phyloP scores from a whole-genome alignment of 331 rosid genomes.

The Malus hybrid region DNA sequence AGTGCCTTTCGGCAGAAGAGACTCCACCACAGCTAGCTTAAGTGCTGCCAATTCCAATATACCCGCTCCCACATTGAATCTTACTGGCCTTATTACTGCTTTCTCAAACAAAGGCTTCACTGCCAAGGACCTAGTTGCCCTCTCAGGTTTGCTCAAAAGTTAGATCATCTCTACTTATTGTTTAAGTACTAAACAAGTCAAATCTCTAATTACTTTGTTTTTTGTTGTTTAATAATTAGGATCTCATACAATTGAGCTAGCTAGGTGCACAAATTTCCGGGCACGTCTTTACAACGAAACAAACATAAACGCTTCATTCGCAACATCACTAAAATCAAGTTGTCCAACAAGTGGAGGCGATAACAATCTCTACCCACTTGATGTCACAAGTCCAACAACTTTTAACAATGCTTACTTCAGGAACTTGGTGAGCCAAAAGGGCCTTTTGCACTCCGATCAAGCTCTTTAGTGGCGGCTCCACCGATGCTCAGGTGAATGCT shows the following conservation, averaged over 20 bases:
- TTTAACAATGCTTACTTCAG: constrained; percentile 65
- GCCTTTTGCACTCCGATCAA: constrained; percentile 74
- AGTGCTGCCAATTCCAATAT: constrained; percentile 43
- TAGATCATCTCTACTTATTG: too few relatives aligned
- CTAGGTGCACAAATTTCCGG: constrained; percentile 36
- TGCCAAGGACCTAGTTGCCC: constrained; percentile 47
- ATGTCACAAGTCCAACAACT: constrained; percentile 22
- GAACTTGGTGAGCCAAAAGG: constrained; percentile 44
- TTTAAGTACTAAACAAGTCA: neutral
- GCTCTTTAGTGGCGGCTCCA: constrained; percentile 57
- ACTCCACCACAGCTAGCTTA: constrained; percentile 62
- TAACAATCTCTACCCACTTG: constrained; percentile 43
- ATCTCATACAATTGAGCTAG: constrained; percentile 65
- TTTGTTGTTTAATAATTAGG: constrained; percentile 19
- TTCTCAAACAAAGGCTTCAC: constrained; percentile 64
- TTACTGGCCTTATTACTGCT: constrained; percentile 30
- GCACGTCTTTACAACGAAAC: constrained; percentile 48
- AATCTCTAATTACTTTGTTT: neutral
- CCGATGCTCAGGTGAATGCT: constrained; percentile 38
- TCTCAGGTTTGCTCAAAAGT: constrained; percentile 36
- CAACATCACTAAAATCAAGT: constrained; percentile 25
- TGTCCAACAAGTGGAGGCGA: constrained; percentile 62
- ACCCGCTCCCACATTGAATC: constrained; percentile 39
- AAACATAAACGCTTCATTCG: constrained; percentile 47
- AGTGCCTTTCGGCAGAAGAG: constrained; percentile 63